Percentiles rank a stretch among this genome's conserved stretches.
These are phyloP conservation scores for Proliferodiscus dingleyae DNA, from an alignment of 2,329 filamentous ascomycete genomes.

Conservation along the genomic window DNA sequence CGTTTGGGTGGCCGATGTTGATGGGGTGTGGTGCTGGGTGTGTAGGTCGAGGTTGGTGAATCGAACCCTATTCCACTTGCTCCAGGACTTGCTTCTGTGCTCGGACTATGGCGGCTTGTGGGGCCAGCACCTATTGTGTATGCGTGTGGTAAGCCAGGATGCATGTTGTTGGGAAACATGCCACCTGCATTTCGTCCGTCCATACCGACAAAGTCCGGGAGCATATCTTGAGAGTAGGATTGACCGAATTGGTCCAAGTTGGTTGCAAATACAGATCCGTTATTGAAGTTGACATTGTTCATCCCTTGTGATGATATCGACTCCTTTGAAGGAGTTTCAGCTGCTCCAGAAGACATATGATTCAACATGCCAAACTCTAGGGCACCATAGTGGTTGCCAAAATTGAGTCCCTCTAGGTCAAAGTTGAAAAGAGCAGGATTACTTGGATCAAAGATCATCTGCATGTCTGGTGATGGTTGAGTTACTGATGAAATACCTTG, in stretches of 20 bases:
- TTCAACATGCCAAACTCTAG: slow-evolving; percentile 94
- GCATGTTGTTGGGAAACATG: slow-evolving; percentile 42
- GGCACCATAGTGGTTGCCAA: slow-evolving; percentile 92
- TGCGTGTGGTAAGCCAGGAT: slow-evolving; percentile 59
- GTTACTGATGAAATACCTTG: slow-evolving; percentile 32
- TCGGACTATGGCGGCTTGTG: slow-evolving; percentile 58
- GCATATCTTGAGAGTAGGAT: slow-evolving; percentile 43
- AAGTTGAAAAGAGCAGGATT: slow-evolving; percentile 95
- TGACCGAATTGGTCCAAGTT: slow-evolving; percentile 41
- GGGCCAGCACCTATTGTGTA: slow-evolving; percentile 61
- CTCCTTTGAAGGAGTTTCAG: slow-evolving; percentile 72
- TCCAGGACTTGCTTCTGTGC: slow-evolving; percentile 59
- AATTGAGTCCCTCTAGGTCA: slow-evolving; percentile 88
- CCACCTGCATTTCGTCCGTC: slow-evolving; percentile 39
- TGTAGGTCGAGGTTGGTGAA: slow-evolving; percentile 42
- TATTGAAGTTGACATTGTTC: slow-evolving; percentile 26
- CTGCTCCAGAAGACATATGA: slow-evolving; percentile 89
- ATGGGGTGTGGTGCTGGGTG: slow-evolving; percentile 19
- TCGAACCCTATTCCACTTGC: slow-evolving; percentile 50
- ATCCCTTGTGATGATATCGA: slow-evolving; percentile 46
- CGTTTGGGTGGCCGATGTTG: slow-evolving; percentile 25
- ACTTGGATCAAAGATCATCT: slow-evolving; percentile 75
- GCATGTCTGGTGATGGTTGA: slow-evolving; percentile 46
- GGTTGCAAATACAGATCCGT: slow-evolving; percentile 24
- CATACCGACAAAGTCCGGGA: slow-evolving; percentile 49